Percentiles rank a stretch among this genome's conserved stretches.
Evolutionary conservation across 306 rosid genomes (phyloP).

Genomic region (Cicer chorassanicum): DNA sequence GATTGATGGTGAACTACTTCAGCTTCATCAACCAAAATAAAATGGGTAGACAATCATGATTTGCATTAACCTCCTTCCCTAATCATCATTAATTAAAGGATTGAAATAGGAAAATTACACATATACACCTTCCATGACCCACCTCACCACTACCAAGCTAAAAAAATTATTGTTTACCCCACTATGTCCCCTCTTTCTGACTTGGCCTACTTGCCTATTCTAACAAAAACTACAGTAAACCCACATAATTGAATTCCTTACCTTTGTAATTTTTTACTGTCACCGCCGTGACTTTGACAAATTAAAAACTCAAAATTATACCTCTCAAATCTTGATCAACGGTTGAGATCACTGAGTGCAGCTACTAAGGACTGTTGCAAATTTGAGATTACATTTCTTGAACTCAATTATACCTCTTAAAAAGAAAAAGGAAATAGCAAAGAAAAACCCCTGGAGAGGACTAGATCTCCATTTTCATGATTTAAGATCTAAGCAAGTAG

Average conservation of each 20-base stretch:
- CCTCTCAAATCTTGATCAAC: neutral
- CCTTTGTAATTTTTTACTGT: neutral
- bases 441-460: conserved; percentile 45
- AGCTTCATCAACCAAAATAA: conserved; percentile 44
- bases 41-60: conserved; percentile 64
- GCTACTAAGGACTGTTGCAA: neutral
- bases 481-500: conserved; percentile 51
- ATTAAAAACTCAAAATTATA: neutral
- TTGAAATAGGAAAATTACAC: conserved; percentile 57
- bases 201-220: conserved; percentile 54
- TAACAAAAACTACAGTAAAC: conserved; percentile 48
- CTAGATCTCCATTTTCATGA: conserved; percentile 50
- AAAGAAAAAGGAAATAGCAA: neutral
- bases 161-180: conserved; percentile 66
- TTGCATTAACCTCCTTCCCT: conserved; percentile 58
- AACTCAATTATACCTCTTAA: conserved; percentile 40
- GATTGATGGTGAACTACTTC: conserved; percentile 2
- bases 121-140: conserved; percentile 78
- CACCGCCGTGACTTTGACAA: neutral
- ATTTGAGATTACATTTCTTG: neutral
- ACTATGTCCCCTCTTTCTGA: conserved; percentile 42
- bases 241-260: conserved; percentile 15
- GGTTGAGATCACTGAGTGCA: neutral
- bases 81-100: conserved; percentile 57
- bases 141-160: conserved; percentile 53